Evolutionary conservation across 1,284 basidiomycete species (phyloP), one percentile per base, ranked within the genome.

Genomic region (Xanthoconium separans): DNA sequence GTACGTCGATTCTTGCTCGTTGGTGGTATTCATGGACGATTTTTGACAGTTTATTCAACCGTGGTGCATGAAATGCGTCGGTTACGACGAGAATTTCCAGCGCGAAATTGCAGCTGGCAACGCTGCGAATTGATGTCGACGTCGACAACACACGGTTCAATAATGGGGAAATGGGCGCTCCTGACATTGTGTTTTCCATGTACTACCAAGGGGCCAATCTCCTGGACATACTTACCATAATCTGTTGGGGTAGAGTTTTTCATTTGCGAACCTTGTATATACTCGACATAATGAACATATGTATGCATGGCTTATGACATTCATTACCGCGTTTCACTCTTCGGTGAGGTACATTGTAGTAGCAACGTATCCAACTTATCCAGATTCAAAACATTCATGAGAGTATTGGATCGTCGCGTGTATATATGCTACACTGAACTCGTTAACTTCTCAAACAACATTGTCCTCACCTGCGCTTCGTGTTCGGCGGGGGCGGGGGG

Each of bases 21-120:
- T 12, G 1, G 11, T 13, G 42, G 29, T 39, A 6, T 27, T 56
- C 24, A 63, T 12, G 2, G 13, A 34, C 6, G 2, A 5, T 7
- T 13, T 34, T 30, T 20, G 9, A 6, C 39, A 65, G 63, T 30
- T 61, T 8, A 58, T 63, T 9, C 61, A 37, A 36, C 24, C 61
- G 22, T 65, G 61, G 63, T 46, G 33, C 10, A 65, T 65, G 57
- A 58, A 54, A 53, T 63, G 57, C 18, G 45, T 64, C 22, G 61
- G 58, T 24, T 68, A 61, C 33, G 59, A 70, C 36, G 64, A 65
- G 20, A 36, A 57, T 29, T 61, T 60, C 20, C 51, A 65, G 42
- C 51, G 51, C 4, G 44, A 57, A 20, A 56, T 61, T 4, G 56
- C 64, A 15, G 55, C 47, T 37, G 65, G 53, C 2, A 57, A 56